Base-by-base conservation (phyloP, 257 asterid species). In the Salvia miltiorrhiza region DNA sequence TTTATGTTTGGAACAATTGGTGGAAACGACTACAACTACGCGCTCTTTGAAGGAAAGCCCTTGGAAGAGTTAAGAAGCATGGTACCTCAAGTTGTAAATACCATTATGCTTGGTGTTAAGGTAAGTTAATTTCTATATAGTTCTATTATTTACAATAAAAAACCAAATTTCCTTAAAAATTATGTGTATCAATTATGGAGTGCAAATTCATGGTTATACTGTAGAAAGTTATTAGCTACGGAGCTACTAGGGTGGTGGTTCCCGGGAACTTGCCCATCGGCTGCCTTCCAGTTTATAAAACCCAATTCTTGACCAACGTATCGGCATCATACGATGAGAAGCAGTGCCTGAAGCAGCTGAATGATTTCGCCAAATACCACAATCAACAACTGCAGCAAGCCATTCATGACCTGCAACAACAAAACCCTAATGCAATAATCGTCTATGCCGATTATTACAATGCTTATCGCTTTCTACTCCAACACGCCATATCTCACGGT, bases 1-100 rank as follows among this genome's bases (percentile, higher is more conserved):
- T 63, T 76, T 48, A 33, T 79, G 76, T 77, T 67, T 0, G 77
- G 84, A 16, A 72, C 74, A 32, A 58, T 76, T 4, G 79, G 84
- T 6, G 76, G 72, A 12, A 64, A 76, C 21, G 79, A 76, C 44
- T 79, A 72, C 1, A 54, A 48, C 37, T 72, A 79, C 21, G 74
- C 70, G 1, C 9, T 68, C 5, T 44, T 23, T 1, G 54, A 63
- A 40, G 78, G 78, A 11, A 63, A 40, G 30, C 2, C 74, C 1
- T 37, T 76, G 39, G 61, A 72, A 4, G 64, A 67, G 32, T 11
- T 74, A 20, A 65, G 32, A 67, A 14, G 41, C 4, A 55, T 72
- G 64, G 77, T 65, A 50, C 74, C 77, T 5, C 4, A 53, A 24
- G 59, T 72, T 32, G 75, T 72, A 1, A 32, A 26, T 16, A 10